These are phyloP conservation scores for Calonectria hawksworthii DNA, from an alignment of 2,329 filamentous ascomycete species.

Conservation along the genomic window DNA sequence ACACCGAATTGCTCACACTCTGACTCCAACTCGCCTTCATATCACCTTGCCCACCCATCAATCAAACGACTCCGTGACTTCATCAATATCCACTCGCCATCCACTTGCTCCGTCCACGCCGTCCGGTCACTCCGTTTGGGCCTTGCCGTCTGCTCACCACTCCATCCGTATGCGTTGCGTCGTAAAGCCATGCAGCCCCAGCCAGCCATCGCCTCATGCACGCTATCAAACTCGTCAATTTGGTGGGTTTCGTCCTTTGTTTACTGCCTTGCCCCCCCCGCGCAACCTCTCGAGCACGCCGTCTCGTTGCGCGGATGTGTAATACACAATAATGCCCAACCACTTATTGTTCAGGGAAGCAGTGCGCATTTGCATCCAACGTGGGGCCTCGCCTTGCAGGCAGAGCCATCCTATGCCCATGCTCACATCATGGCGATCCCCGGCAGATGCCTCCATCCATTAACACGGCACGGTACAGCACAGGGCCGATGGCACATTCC, in stretches of 20 bases:
- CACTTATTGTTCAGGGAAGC: not conserved
- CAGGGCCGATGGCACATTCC: constrained; percentile 2
- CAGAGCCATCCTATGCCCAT: constrained; percentile 20
- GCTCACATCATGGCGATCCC: constrained; percentile 27
- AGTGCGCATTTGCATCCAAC: not conserved
- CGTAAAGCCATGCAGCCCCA: constrained; percentile 19
- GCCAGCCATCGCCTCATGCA: constrained; percentile 27
- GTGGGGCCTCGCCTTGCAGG: constrained; percentile 28
- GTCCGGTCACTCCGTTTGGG: constrained; percentile 28
- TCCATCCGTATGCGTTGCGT: constrained; percentile 19
- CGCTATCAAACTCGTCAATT: constrained; percentile 23
- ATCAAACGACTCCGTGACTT: constrained; percentile 22
- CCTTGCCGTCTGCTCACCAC: constrained; percentile 26
- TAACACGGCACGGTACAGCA: not conserved
- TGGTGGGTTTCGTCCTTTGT: not conserved
- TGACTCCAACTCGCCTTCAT: constrained; percentile 16
- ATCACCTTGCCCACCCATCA: constrained; percentile 25
- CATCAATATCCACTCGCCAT: constrained; percentile 27
- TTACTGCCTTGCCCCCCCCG: not conserved
- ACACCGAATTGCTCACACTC: constrained; percentile 9
- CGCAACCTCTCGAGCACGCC: not conserved
- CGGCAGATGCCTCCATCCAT: constrained; percentile 19
- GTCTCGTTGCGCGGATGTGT: not conserved
- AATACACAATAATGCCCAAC: not conserved
- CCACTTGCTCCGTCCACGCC: constrained; percentile 31